These are phyloP conservation scores for Clarireedia monteithiana DNA, from an alignment of 2,329 filamentous ascomycete species.

Conservation along the genomic window DNA sequence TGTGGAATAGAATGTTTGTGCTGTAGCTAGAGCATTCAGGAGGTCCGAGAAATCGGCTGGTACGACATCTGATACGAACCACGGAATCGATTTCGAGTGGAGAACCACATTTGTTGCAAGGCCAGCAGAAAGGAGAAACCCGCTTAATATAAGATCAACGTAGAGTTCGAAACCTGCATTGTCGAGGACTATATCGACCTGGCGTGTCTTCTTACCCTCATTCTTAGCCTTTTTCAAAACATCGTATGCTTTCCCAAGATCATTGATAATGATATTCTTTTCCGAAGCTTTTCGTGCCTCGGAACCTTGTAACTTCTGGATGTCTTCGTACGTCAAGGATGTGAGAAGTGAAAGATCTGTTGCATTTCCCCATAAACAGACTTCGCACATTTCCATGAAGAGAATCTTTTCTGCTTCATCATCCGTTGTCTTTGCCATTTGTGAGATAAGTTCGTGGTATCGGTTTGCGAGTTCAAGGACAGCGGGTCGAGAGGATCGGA, in stretches of 20 bases:
- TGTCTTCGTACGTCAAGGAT: conserved; percentile 86
- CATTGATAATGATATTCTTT: conserved; percentile 86
- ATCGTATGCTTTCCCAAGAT: conserved; percentile 66
- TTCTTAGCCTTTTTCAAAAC: conserved; percentile 57
- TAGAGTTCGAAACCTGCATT: conserved; percentile 97
- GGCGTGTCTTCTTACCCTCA: conserved; percentile 56
- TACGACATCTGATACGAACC: conserved; percentile 96
- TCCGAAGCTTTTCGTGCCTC: conserved; percentile 80
- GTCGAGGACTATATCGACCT: conserved; percentile 91
- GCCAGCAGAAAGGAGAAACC: conserved; percentile 76
- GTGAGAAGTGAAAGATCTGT: conserved; percentile 90
- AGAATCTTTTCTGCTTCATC: conserved; percentile 67
- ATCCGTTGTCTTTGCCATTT: conserved; percentile 42
- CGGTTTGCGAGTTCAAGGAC: conserved; percentile 74
- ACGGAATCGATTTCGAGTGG: conserved; percentile 90
- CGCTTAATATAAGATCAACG: conserved; percentile 86
- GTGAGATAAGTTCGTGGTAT: conserved; percentile 65
- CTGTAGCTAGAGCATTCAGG: conserved; percentile 69
- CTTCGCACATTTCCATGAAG: conserved; percentile 91
- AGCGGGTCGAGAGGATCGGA: conserved; percentile 82
- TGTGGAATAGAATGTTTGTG: conserved; percentile 70
- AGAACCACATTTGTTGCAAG: conserved; percentile 83
- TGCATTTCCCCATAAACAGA: conserved; percentile 95
- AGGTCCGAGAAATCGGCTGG: conserved; percentile 80
- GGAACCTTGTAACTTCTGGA: conserved; percentile 90